phyloP scores from a whole-genome alignment of 768 basidiomycete genomes.

The Suillus tomentosus region DNA sequence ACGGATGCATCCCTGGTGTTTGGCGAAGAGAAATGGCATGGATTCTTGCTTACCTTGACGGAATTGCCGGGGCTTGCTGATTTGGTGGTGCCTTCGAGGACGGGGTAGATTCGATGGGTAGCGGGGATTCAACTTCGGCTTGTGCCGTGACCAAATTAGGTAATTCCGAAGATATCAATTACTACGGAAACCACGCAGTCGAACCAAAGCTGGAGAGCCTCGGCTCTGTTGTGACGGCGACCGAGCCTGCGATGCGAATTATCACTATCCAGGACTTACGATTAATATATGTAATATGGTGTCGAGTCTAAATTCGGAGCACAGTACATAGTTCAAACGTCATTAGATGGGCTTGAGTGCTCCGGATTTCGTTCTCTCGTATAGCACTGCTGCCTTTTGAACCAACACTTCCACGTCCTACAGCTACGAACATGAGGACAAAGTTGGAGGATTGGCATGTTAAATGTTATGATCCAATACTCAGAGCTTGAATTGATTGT shows the following conservation, averaged over 20 bases:
- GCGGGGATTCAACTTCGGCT: constrained; percentile 32
- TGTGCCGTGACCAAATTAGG: constrained; percentile 23
- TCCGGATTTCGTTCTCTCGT: background rate
- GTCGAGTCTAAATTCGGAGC: background rate
- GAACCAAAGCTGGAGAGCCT: background rate
- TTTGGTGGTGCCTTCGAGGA: constrained; percentile 21
- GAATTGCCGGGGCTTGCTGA: constrained; percentile 38
- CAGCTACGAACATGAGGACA: background rate
- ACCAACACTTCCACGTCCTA: background rate
- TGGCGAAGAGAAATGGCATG: constrained; percentile 22
- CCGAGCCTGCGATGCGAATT: background rate
- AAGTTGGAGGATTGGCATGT: background rate
- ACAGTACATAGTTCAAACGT: background rate
- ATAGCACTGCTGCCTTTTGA: background rate
- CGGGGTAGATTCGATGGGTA: constrained; percentile 15
- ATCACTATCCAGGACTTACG: background rate
- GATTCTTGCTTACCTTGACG: constrained; percentile 61
- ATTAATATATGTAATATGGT: background rate
- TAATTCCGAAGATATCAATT: constrained; percentile 8
- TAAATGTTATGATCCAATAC: background rate
- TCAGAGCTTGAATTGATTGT: background rate
- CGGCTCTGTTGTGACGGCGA: background rate
- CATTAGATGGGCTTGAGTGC: background rate
- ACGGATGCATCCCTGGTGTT: constrained; percentile 17
- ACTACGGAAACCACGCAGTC: background rate